Percentiles rank a stretch among this genome's conserved stretches.
Evolutionary conservation across 75 land plant species (phyloP).

Genomic region (Sequoiadendron giganteum): DNA sequence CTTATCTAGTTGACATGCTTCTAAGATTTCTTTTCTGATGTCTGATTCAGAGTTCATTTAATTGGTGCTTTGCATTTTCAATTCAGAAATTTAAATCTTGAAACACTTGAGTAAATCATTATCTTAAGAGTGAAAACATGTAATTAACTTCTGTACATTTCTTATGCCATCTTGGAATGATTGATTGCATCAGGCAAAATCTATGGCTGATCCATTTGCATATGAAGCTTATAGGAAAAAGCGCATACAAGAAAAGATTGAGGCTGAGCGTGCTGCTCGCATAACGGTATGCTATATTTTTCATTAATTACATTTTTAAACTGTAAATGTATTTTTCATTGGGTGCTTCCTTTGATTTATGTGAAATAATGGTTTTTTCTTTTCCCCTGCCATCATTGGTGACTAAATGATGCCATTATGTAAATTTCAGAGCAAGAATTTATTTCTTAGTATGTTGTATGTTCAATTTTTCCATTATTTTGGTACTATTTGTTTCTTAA

Average conservation of each 20-base stretch:
- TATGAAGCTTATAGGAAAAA: slow-evolving; percentile 80
- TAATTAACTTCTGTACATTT: background rate
- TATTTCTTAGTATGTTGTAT: background rate
- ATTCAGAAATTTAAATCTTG: background rate
- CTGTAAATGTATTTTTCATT: background rate
- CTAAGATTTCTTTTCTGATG: background rate
- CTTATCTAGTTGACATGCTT: background rate
- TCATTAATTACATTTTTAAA: background rate
- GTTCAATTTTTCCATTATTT: background rate
- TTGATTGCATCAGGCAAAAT: slow-evolving; percentile 56
- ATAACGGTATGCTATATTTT: slow-evolving; percentile 61
- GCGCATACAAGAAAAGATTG: slow-evolving; percentile 75
- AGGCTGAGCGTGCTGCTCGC: slow-evolving; percentile 68
- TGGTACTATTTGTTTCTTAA: background rate
- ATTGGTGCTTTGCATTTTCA: background rate
- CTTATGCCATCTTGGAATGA: background rate
- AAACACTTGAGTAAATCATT: background rate
- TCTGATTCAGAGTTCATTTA: background rate
- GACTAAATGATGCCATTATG: background rate
- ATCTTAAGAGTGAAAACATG: background rate
- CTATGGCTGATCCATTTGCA: slow-evolving; percentile 84
- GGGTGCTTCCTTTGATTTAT: background rate
- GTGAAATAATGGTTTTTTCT: background rate
- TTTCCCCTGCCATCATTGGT: background rate
- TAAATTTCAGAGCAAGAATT: background rate